Conservation (phyloP, 75 land plant species). For the Picea glauca region DNA sequence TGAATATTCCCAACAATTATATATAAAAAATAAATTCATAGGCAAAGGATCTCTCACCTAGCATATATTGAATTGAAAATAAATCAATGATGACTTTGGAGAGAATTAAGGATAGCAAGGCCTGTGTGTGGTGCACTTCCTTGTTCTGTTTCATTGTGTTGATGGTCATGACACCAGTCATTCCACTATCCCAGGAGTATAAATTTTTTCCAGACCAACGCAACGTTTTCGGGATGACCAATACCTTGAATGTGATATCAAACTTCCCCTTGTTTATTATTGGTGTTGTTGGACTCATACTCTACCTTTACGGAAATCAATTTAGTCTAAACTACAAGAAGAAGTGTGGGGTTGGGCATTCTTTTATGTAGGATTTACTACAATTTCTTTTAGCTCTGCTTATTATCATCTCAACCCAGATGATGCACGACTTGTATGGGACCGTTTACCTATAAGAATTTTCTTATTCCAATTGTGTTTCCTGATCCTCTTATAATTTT, state of each 20-base stretch:
- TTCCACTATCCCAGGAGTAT: conserved; percentile 83
- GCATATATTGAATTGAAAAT: too few species aligned
- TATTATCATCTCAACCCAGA: conserved; percentile 93
- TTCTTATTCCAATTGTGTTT: neutral
- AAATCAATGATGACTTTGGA: neutral
- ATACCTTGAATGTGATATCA: conserved; percentile 89
- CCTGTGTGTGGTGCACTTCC: conserved; percentile 51
- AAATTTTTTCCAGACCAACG: conserved; percentile 93
- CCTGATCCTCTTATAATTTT: neutral
- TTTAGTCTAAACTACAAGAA: conserved; percentile 79
- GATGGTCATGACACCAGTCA: conserved; percentile 89
- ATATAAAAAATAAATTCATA: too few species aligned
- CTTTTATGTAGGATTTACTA: conserved; percentile 82
- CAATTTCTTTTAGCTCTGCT: conserved; percentile 91
- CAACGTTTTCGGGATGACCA: conserved; percentile 72
- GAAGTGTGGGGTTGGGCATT: conserved; percentile 89
- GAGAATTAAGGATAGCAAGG: conserved; percentile 32
- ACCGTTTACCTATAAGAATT: conserved; percentile 82
- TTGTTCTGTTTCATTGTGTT: conserved; percentile 56
- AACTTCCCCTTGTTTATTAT: conserved; percentile 93
- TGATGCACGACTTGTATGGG: conserved; percentile 96
- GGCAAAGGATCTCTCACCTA: too few species aligned
- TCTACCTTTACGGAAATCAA: conserved; percentile 60
- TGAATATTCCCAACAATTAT: too few species aligned
- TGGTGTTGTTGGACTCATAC: conserved; percentile 81